Conservation (phyloP, 148 eudicot species). For the Amaranthus hypochondriacus region DNA sequence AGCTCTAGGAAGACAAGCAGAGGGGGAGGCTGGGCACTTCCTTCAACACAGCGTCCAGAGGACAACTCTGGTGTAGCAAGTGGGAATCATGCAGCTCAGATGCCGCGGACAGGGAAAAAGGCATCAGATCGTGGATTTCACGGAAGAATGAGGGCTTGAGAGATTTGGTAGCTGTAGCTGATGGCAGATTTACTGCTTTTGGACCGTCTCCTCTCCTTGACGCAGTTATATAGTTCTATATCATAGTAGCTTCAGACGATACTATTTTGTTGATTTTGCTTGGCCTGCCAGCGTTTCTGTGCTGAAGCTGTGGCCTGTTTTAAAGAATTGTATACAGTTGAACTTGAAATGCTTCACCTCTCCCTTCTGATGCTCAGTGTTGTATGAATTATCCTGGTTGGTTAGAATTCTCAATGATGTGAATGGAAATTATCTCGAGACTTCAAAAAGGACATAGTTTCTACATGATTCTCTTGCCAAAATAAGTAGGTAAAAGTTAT, state of each 20-base stretch:
- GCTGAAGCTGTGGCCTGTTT: not conserved
- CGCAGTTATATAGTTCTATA: not conserved
- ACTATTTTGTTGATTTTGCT: not conserved
- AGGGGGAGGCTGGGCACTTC: slow-evolving; percentile 72
- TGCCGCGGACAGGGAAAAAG: slow-evolving; percentile 21
- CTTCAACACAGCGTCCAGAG: slow-evolving; percentile 39
- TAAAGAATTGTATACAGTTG: not conserved
- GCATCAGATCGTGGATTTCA: slow-evolving; percentile 11
- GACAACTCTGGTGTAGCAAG: slow-evolving; percentile 5
- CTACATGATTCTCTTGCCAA: no score
- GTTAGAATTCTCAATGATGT: not conserved
- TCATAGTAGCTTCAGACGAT: slow-evolving; percentile 1
- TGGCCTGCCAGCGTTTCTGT: not conserved
- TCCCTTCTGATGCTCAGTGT: not conserved
- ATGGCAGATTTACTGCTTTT: not conserved
- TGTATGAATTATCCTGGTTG: not conserved
- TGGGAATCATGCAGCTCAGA: slow-evolving; percentile 19
- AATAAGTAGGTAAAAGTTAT: no score
- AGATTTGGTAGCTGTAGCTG: not conserved
- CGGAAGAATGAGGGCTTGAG: slow-evolving; percentile 31
- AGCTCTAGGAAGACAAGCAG: slow-evolving; percentile 26
- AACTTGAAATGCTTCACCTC: not conserved
- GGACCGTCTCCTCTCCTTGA: not conserved
- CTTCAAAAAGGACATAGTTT: no score
- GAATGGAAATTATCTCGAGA: not conserved